Base-by-base conservation (phyloP, 2,329 filamentous ascomycete genomes). In the Nigrospora sphaerica region DNA sequence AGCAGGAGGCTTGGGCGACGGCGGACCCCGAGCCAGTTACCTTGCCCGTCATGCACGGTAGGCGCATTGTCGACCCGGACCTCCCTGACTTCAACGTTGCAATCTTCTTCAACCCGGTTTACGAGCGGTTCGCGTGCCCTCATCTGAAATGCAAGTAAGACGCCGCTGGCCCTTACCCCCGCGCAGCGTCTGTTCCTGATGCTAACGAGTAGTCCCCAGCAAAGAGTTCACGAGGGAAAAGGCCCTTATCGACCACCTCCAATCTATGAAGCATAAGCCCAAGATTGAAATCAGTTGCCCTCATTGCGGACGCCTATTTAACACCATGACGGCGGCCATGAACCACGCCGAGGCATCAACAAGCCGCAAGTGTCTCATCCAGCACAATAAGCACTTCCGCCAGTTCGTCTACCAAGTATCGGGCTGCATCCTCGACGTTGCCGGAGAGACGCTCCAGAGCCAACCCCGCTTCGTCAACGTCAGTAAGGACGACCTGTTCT, bases 101-200 rank as follows among this genome's bases (percentile, higher is more conserved):
- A 2, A 61, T 63, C 6, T 83, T 80, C 64, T 71, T 58, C 46
- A 63, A 73, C 36, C 44, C 60, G 0, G 59, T 70, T 31, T 62
- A 67, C 1, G 57, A 63, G 39, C 67, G 64, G 42, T 85, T 71
- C 62, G 66, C 61, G 45, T 85, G 81, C 46, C 81, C 80, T 0
- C 70, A 75, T 46, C 51, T 53, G 1, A 53, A 59, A 3, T 85
- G 81, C 71, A 62, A 65, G 71, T 78, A 65, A 12, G 45, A 28
- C 4, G 7, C 23, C 23, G 19, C 23, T 10, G n/a, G 16, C 19
- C 38, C n/a, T 23, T 23, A 7, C 13, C 6, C 13, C 38, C 16
- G 6, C 4, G 6, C n/a, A 6, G 13, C 6, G 14, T 17, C 32
- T 46, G 16, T 16, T 12, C 12, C 9, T 32, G 12, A 23, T 31